Evolutionary conservation across 2,329 filamentous ascomycete species (phyloP).

Genomic region (Exophiala xenobiotica): DNA sequence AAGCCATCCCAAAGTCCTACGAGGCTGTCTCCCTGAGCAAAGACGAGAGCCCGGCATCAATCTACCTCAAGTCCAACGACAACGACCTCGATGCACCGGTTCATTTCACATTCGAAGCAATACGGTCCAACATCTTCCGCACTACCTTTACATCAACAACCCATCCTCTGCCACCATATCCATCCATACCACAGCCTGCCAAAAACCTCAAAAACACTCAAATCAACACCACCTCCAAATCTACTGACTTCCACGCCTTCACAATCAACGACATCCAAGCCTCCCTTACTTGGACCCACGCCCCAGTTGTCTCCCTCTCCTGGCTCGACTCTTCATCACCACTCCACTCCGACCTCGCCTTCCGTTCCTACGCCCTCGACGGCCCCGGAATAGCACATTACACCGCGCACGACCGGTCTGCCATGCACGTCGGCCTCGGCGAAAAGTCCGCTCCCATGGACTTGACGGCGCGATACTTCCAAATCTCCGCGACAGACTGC

Average conservation of each 20-base stretch:
- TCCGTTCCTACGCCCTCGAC: constrained; percentile 66
- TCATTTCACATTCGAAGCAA: constrained; percentile 62
- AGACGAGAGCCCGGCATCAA: not conserved
- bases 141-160: constrained; percentile 64
- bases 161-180: constrained; percentile 65
- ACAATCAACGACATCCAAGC: constrained; percentile 52
- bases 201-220: constrained; percentile 38
- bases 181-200: constrained; percentile 54
- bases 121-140: constrained; percentile 64
- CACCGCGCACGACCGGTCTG: constrained; percentile 60
- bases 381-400: constrained; percentile 64
- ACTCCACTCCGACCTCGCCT: constrained; percentile 62
- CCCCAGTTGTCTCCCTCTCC: constrained; percentile 59
- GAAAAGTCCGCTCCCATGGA: constrained; percentile 75
- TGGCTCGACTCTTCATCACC: constrained; percentile 52
- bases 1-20: constrained; percentile 42
- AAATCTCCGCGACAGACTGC: constrained; percentile 67
- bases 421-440: constrained; percentile 68
- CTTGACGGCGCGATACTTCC: constrained; percentile 64
- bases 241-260: constrained; percentile 38
- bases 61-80: constrained; percentile 47
- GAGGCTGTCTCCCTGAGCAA: not conserved
- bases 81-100: constrained; percentile 47
- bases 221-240: constrained; percentile 11
- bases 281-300: constrained; percentile 58